phyloP scores from a whole-genome alignment of 768 basidiomycete genomes.

The Lentinula raphanica region DNA sequence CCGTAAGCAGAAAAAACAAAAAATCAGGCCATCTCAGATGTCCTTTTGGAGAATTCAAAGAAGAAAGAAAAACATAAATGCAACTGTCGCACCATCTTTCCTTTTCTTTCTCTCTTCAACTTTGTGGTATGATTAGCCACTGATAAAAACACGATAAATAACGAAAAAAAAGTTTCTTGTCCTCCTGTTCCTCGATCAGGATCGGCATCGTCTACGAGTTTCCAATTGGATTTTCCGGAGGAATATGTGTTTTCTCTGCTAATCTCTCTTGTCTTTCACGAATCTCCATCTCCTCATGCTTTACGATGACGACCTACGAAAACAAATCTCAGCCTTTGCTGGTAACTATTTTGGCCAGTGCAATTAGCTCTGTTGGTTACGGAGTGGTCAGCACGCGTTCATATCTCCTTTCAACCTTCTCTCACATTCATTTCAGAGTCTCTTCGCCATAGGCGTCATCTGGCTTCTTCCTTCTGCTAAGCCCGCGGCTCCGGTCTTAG shows the following conservation, averaged over 20 bases:
- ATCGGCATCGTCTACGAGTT: background rate
- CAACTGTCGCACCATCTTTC: background rate
- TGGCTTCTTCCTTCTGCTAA: constrained; percentile 18
- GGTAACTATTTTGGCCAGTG: constrained; percentile 18
- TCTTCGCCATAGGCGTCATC: constrained; percentile 18
- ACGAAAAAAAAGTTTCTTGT: background rate
- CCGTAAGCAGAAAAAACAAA: background rate
- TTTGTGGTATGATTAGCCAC: background rate
- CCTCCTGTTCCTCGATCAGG: background rate
- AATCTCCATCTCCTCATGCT: background rate
- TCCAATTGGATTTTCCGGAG: background rate
- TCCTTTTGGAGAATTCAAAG: background rate
- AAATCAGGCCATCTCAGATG: background rate
- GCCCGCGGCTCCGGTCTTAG: constrained; percentile 12
- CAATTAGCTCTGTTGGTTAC: constrained; percentile 19
- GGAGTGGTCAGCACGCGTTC: constrained; percentile 16
- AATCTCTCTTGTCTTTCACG: background rate
- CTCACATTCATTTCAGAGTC: constrained; percentile 13
- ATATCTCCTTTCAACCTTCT: background rate
- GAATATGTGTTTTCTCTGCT: background rate
- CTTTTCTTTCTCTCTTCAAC: background rate
- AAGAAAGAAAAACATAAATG: too few species aligned
- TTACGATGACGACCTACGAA: constrained; percentile 11
- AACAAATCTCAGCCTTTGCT: constrained; percentile 11
- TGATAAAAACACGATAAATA: background rate